Conservation (phyloP, 2,329 filamentous ascomycete genomes). For the Xylariales sp. region DNA sequence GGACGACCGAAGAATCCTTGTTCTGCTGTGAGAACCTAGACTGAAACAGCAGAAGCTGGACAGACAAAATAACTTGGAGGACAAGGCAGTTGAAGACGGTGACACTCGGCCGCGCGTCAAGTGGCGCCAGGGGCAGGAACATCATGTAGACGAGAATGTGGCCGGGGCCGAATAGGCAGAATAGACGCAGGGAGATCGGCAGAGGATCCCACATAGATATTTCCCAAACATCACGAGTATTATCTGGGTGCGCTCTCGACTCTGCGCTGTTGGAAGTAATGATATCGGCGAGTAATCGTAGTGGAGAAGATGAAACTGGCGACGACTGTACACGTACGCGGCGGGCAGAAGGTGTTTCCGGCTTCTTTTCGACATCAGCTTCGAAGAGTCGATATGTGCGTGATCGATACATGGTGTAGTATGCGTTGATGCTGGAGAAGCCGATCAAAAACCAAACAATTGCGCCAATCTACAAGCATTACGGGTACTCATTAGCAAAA, state of each 20-base stretch:
- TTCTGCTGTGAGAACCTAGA: slow-evolving; percentile 83
- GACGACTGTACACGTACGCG: slow-evolving; percentile 90
- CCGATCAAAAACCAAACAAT: slow-evolving; percentile 75
- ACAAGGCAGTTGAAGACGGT: slow-evolving; percentile 86
- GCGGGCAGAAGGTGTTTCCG: slow-evolving; percentile 85
- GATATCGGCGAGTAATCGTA: slow-evolving; percentile 77
- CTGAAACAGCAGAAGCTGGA: slow-evolving; percentile 79
- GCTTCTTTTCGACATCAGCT: slow-evolving; percentile 79
- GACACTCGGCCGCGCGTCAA: slow-evolving; percentile 85
- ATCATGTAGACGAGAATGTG: slow-evolving; percentile 93
- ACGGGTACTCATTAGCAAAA: slow-evolving; percentile 33
- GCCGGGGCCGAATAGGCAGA: slow-evolving; percentile 91
- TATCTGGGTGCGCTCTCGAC: slow-evolving; percentile 84
- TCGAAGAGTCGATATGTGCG: slow-evolving; percentile 94
- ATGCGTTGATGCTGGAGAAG: slow-evolving; percentile 79
- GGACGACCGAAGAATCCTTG: slow-evolving; percentile 85
- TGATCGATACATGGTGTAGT: slow-evolving; percentile 83
- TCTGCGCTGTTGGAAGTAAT: slow-evolving; percentile 78
- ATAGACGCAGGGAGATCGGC: slow-evolving; percentile 82
- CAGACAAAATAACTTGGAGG: slow-evolving; percentile 78
- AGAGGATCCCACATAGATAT: slow-evolving; percentile 93
- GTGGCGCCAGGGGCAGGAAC: slow-evolving; percentile 79
- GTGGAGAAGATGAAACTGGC: slow-evolving; percentile 79
- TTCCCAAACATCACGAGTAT: slow-evolving; percentile 91
- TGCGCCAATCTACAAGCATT: slow-evolving; percentile 67